Evolutionary conservation across 179 eudicot genomes (phyloP).

Genomic region (Drosera spatulata): DNA sequence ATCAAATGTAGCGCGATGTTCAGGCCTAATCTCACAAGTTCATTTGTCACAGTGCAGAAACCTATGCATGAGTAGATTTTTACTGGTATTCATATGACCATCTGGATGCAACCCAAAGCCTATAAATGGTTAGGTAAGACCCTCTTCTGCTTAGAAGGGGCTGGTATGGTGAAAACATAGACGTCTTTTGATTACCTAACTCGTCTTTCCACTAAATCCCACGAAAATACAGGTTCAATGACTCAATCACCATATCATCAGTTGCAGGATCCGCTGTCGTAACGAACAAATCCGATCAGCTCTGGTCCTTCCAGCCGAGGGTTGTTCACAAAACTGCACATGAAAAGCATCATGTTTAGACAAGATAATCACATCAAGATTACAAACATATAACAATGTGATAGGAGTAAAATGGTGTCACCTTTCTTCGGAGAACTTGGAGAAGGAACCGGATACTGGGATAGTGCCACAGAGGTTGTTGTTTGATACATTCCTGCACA

Average conservation of each 20-base stretch:
- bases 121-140: too few species aligned
- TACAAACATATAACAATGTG: not conserved
- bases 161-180: too few species aligned
- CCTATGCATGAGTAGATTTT: too few species aligned
- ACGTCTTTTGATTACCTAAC: too few species aligned
- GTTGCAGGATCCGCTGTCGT: slow-evolving; percentile 43
- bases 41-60: too few species aligned
- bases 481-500: slow-evolving; percentile 51
- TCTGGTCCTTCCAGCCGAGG: slow-evolving; percentile 70
- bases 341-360: not conserved
- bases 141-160: too few species aligned
- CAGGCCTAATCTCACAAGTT: too few species aligned
- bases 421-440: slow-evolving; percentile 63
- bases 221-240: too few species aligned
- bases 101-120: too few species aligned
- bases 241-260: slow-evolving; percentile 2
- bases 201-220: too few species aligned
- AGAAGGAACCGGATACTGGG: slow-evolving; percentile 52
- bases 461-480: slow-evolving; percentile 64
- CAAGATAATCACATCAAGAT: not conserved
- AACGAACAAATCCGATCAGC: slow-evolving; percentile 53
- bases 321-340: slow-evolving; percentile 49
- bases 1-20: too few species aligned
- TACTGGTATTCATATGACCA: too few species aligned
- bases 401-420: slow-evolving; percentile 1